Conservation (phyloP, 208 protist species). For the Sergeia podlipaevii region DNA sequence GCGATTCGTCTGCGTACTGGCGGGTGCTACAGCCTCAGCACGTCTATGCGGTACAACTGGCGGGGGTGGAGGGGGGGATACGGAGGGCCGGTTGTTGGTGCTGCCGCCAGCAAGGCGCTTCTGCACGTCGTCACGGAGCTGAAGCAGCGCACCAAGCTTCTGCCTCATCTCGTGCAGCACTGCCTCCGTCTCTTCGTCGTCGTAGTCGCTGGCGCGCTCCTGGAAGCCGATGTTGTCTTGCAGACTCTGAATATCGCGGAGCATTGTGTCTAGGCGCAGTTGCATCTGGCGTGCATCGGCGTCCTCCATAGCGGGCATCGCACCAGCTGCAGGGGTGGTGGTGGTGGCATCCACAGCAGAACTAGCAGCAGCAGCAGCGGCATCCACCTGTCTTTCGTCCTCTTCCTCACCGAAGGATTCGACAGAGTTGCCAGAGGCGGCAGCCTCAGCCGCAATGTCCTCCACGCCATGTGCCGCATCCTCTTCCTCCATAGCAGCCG, state of each 20-base stretch:
- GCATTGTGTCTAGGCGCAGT: slow-evolving; percentile 61
- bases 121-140: slow-evolving; percentile 75
- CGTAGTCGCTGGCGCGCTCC: slow-evolving; percentile 41
- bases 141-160: slow-evolving; percentile 76
- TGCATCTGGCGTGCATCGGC: slow-evolving; percentile 53
- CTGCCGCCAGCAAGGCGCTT: slow-evolving; percentile 32
- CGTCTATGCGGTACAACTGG: slow-evolving; percentile 11
- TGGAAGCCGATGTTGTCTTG: slow-evolving; percentile 61
- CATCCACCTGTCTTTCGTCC: slow-evolving; percentile 7
- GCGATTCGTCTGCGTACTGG: no score
- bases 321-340: neutral
- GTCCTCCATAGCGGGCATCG: neutral
- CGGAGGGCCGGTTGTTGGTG: slow-evolving; percentile 8
- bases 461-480: slow-evolving; percentile 4
- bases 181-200: slow-evolving; percentile 62
- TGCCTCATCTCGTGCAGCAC: slow-evolving; percentile 71
- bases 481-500: slow-evolving; percentile 10
- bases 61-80: neutral
- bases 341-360: neutral
- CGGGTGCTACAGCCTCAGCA: no score
- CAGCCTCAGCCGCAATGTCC: neutral
- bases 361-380: slow-evolving; percentile 1
- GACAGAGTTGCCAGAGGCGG: no score
- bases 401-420: no score
- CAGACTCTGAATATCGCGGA: slow-evolving; percentile 73